Base-by-base conservation (phyloP, 2,329 filamentous ascomycete species). In the Phialophora chinensis region DNA sequence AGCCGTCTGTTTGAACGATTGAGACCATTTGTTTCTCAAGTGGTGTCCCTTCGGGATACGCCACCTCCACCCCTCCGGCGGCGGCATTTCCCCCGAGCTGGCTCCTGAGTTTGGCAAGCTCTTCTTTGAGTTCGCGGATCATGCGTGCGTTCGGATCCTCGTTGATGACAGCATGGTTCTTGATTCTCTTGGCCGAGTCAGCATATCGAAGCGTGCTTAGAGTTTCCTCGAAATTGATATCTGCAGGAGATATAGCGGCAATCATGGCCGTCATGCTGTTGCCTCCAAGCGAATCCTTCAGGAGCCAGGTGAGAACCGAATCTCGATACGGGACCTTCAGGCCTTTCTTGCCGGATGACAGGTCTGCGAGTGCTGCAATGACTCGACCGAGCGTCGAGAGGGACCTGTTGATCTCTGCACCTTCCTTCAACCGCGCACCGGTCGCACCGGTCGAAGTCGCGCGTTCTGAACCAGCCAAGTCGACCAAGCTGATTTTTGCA, bases 191-290 rank as follows among this genome's bases (percentile, higher is more conserved):
- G 29, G 95, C 95, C 7, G 93, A 97, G 77, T 99, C 94, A 63
- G 96, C 95, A 79, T 99, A 99, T 75, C 96, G 88, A 31, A 99
- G 84, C 0, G 95, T 99, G 77, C 93, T 95, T 20, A 99, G 84
- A 0, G 96, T 99, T 79, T 99, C 95, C 72, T 99, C 95, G 76
- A 96, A 98, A 80, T 99, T 99, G 82, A 98, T 98, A 79, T 99
- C 95, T 62, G 95, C 95, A 3, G 95, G 95, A 75, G 93, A 97
- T 76, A 99, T 97, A 60, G 94, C 94, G 59, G 95, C 96, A 84
- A 99, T 99, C 96, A 99, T 99, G 66, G 95, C 95, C 27, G 95
- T 99, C 91, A 98, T 94, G 78, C 94, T 98, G 84, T 99, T 99
- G 75, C 95, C 95, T 76, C 95, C 95, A 5, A 99, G 81, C 3